Evolutionary conservation across 2,329 filamentous ascomycete species (phyloP), one percentile per base, ranked within the genome.

Genomic region (Exserohilum rostratum): DNA sequence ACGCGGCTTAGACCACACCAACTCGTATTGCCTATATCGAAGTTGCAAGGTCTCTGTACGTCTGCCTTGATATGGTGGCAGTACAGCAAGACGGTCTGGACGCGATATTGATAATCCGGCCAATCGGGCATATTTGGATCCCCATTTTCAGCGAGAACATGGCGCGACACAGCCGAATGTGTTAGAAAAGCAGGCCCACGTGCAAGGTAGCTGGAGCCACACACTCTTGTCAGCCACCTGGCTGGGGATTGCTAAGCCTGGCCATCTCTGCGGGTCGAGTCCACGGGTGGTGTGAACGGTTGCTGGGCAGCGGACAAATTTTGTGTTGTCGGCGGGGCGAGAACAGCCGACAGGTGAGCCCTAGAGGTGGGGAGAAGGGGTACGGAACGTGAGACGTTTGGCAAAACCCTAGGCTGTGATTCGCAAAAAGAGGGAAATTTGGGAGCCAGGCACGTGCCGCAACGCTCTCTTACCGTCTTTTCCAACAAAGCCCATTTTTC

Each of bases 341-440:
- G 56, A 64, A 65, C 67, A 71, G 60, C 67, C 67, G 67, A 69
- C 50, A 67, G 65, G 63, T 60, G 53, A 39, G 48, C 38, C 45
- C 34, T 15, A 30, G 39, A 62, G 22, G 22, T 25, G 22, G 22
- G 22, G 47, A 39, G 39, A 57, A 58, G 61, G 20, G 22, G 22
- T 25, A 7, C 51, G 54, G 50, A 55, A 46, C 39, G 40, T 52
- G 50, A 59, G 48, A 56, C 45, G 50, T 45, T 43, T 43, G 54
- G 46, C 50, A 51, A 43, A 62, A 58, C 46, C 46, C 53, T 57
- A 57, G 18, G 15, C 18, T 45, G 29, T 46, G 25, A 39, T 47
- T 64, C 55, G 53, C 60, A 53, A 50, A 25, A 25, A 25, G 22
- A 65, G 47, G 39, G 50, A 45, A 29, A 46, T 46, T 51, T 50